These are phyloP conservation scores for Penicillium sp. DNA, from an alignment of 2,329 filamentous ascomycete species.

Conservation along the genomic window DNA sequence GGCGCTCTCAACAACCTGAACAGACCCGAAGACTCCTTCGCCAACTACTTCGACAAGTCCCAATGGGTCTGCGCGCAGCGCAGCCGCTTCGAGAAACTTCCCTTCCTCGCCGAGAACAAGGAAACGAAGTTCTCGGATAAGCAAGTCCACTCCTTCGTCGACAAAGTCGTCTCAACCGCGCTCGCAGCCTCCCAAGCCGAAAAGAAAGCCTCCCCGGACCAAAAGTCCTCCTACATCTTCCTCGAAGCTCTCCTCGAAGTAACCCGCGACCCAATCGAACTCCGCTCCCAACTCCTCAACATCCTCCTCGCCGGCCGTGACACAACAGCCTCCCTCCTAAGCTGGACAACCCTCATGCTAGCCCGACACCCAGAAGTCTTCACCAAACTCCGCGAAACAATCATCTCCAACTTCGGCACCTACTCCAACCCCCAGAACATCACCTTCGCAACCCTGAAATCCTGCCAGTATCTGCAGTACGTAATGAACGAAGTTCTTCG, in stretches of 20 bases:
- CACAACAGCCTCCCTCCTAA: conserved; percentile 50
- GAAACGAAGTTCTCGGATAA: conserved; percentile 35
- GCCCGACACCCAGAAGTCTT: conserved; percentile 39
- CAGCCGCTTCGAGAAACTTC: conserved; percentile 24
- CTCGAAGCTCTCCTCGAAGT: conserved; percentile 48
- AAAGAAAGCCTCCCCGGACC: conserved; percentile 28
- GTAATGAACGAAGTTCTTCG: conserved; percentile 44
- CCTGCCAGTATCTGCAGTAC: conserved; percentile 39
- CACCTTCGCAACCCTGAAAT: conserved; percentile 45
- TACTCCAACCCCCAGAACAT: conserved; percentile 39
- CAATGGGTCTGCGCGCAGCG: conserved; percentile 32
- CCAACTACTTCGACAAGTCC: conserved; percentile 35
- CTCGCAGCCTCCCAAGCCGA: conserved; percentile 28
- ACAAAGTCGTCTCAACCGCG: conserved; percentile 46
- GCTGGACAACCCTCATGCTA: conserved; percentile 47
- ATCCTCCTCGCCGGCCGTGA: conserved; percentile 55
- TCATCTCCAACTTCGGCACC: conserved; percentile 41
- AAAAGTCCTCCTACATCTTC: conserved; percentile 47
- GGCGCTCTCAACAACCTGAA: conserved; percentile 41
- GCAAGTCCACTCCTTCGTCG: conserved; percentile 45
- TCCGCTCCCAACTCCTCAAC: conserved; percentile 51
- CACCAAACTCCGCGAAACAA: conserved; percentile 34
- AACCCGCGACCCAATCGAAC: conserved; percentile 47
- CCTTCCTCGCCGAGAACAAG: conserved; percentile 31
- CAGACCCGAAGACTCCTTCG: conserved; percentile 50